These are phyloP conservation scores for Cynanchum wilfordii DNA, from an alignment of 257 asterid genomes.

Conservation along the genomic window DNA sequence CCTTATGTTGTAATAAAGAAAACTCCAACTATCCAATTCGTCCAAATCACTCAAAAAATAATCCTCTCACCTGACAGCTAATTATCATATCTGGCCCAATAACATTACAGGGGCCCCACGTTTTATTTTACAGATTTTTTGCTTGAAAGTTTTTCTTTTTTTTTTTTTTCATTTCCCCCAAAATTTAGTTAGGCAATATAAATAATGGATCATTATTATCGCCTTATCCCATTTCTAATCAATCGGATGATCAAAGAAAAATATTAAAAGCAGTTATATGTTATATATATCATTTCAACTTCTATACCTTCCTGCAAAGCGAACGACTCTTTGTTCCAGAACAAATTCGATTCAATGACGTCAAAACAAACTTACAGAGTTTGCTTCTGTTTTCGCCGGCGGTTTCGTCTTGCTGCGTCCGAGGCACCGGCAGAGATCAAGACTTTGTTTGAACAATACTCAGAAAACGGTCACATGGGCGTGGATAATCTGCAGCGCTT, in stretches of 20 bases:
- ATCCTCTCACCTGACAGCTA: not conserved
- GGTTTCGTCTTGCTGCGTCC: constrained; percentile 46
- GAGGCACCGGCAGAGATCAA: constrained; percentile 62
- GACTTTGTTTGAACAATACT: constrained; percentile 35
- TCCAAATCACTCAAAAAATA: not conserved
- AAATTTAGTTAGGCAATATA: no score
- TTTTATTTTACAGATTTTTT: not conserved
- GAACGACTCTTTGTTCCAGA: not conserved
- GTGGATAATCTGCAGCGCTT: constrained; percentile 44
- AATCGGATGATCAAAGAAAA: no score
- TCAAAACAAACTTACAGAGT: constrained; percentile 63
- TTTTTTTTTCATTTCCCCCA: no score
- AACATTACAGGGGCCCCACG: not conserved
- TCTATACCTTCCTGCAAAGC: constrained; percentile 21
- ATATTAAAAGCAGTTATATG: not conserved
- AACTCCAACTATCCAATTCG: not conserved
- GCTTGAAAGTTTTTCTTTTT: no score
- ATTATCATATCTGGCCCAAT: constrained; percentile 11
- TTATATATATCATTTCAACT: not conserved
- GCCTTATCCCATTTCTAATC: no score
- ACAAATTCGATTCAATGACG: constrained; percentile 22
- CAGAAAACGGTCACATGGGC: constrained; percentile 50
- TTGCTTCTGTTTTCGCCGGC: constrained; percentile 69
- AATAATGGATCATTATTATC: no score
- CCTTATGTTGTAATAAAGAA: not conserved